phyloP scores from a whole-genome alignment of 2,329 filamentous ascomycete species.

The Alternaria sp. region DNA sequence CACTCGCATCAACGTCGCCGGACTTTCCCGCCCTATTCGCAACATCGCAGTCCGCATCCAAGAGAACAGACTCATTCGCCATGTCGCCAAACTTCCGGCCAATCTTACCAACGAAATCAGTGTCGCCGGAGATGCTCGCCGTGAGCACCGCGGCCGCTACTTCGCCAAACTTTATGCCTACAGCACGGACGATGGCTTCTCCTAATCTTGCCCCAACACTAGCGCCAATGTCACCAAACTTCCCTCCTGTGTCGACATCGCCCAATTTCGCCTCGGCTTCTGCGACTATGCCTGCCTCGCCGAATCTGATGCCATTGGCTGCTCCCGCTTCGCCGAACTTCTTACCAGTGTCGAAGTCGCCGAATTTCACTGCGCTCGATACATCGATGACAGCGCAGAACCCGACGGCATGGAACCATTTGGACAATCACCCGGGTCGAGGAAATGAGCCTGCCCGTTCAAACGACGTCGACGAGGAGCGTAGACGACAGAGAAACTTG shows the following conservation, averaged over 20 bases:
- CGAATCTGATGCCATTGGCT: not conserved
- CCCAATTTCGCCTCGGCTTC: slow-evolving; percentile 18
- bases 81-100: slow-evolving; percentile 22
- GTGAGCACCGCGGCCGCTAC: not conserved
- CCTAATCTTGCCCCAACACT: not conserved
- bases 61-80: slow-evolving; percentile 23
- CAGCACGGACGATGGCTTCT: not conserved
- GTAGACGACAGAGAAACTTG: slow-evolving; percentile 22
- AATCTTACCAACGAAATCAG: not conserved
- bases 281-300: not conserved
- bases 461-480: slow-evolving; percentile 8
- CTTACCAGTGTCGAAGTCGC: not conserved
- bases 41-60: slow-evolving; percentile 4
- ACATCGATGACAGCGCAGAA: not conserved
- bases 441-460: not conserved
- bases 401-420: not conserved
- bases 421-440: not conserved
- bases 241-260: slow-evolving; percentile 8
- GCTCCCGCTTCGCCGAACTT: slow-evolving; percentile 11
- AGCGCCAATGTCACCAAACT: not conserved
- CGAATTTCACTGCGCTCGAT: not conserved
- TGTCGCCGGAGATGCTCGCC: slow-evolving; percentile 5
- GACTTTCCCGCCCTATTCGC: slow-evolving; percentile 25
- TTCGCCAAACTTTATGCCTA: slow-evolving; percentile 12
- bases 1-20: slow-evolving; percentile 20